phyloP scores from a whole-genome alignment of 2,329 filamentous ascomycete genomes.

The Tolypocladium cylindrosporum region DNA sequence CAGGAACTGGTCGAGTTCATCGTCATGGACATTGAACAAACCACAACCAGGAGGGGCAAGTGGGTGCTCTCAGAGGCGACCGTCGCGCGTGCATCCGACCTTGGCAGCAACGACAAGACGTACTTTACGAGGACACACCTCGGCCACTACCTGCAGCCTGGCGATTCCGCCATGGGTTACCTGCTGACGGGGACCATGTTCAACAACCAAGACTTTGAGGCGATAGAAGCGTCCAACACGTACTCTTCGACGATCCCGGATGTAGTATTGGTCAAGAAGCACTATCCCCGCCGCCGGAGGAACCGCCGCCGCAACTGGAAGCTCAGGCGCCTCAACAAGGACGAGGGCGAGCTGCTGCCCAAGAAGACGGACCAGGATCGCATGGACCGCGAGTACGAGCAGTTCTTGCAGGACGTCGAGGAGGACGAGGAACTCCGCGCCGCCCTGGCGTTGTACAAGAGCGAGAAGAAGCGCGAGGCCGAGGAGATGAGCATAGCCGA shows the following conservation, averaged over 20 bases:
- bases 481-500: slow-evolving; percentile 61
- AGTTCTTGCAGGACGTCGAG: slow-evolving; percentile 94
- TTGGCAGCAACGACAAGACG: slow-evolving; percentile 75
- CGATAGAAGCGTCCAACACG: slow-evolving; percentile 65
- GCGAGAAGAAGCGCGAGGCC: slow-evolving; percentile 38
- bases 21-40: slow-evolving; percentile 84
- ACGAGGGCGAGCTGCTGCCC: slow-evolving; percentile 78
- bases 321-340: slow-evolving; percentile 84
- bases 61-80: slow-evolving; percentile 81
- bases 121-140: slow-evolving; percentile 90
- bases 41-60: slow-evolving; percentile 65
- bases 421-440: slow-evolving; percentile 83
- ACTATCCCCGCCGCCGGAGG: slow-evolving; percentile 81
- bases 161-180: slow-evolving; percentile 93
- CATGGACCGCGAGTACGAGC: slow-evolving; percentile 89
- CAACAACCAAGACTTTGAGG: slow-evolving; percentile 80
- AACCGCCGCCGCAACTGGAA: slow-evolving; percentile 77
- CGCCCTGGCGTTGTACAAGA: slow-evolving; percentile 81
- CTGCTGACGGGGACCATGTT: slow-evolving; percentile 82
- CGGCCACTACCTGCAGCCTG: slow-evolving; percentile 72
- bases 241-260: slow-evolving; percentile 78
- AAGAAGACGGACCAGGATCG: slow-evolving; percentile 81
- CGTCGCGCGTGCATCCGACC: slow-evolving; percentile 75
- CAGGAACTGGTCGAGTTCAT: slow-evolving; percentile 85
- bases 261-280: slow-evolving; percentile 93